These are phyloP conservation scores for Penicillium griseofulvum DNA, from an alignment of 2,329 filamentous ascomycete species.

Conservation along the genomic window DNA sequence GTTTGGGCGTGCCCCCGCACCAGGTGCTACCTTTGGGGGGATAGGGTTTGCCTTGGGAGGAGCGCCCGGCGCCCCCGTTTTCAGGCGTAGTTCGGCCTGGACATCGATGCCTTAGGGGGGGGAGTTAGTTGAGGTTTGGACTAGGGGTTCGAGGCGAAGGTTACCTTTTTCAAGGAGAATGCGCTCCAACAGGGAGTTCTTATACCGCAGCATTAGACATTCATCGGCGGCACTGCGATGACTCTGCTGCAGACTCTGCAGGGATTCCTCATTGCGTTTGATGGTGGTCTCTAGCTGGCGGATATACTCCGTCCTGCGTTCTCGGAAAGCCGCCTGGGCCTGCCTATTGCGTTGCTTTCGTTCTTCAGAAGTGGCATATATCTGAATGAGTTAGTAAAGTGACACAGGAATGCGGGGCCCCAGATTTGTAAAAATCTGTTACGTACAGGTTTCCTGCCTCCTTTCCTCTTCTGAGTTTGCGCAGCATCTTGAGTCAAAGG, in stretches of 20 bases:
- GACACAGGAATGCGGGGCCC: constrained; percentile 30
- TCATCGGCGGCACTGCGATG: constrained; percentile 94
- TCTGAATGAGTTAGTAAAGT: constrained; percentile 54
- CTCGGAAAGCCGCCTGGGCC: constrained; percentile 94
- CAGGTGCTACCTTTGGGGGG: constrained; percentile 68
- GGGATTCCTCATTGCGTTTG: constrained; percentile 90
- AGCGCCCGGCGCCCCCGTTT: constrained; percentile 79
- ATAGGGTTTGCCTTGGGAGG: constrained; percentile 63
- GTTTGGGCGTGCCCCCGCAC: constrained; percentile 72
- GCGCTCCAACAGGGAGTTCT: constrained; percentile 92
- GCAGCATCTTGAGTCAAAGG: constrained; percentile 42
- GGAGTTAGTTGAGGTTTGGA: constrained; percentile 3
- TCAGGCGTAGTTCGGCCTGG: constrained; percentile 88
- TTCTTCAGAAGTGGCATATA: constrained; percentile 98
- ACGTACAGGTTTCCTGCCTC: constrained; percentile 91
- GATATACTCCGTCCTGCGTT: constrained; percentile 97
- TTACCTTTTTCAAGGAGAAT: constrained; percentile 93
- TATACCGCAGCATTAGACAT: constrained; percentile 96
- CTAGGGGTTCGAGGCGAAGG: neutral
- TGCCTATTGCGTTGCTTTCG: constrained; percentile 96
- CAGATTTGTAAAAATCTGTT: constrained; percentile 24
- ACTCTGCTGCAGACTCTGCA: constrained; percentile 88
- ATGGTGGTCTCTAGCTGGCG: constrained; percentile 98
- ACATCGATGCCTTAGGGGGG: constrained; percentile 78
- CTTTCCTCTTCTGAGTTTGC: constrained; percentile 81